Percentiles rank a stretch among this genome's conserved stretches.
Evolutionary conservation across 2,329 filamentous ascomycete genomes (phyloP).

Genomic region (Fusarium piperis): DNA sequence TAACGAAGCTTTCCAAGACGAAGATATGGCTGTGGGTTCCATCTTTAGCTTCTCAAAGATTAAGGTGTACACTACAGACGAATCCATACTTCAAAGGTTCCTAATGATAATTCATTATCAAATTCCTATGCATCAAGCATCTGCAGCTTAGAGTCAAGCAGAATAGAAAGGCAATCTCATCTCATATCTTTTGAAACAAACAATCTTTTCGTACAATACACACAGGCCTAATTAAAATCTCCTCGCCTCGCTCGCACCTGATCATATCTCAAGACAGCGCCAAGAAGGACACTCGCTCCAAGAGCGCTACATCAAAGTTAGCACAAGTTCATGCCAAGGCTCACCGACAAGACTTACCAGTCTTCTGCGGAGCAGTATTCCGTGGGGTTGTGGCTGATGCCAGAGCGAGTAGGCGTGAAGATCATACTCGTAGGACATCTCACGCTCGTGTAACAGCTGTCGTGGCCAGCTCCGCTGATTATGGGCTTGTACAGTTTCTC

Average conservation of each 20-base stretch:
- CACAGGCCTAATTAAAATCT: neutral
- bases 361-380: conserved; percentile 41
- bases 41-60: neutral
- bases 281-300: neutral
- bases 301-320: neutral
- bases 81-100: neutral
- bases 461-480: conserved; percentile 45
- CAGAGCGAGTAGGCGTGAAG: conserved; percentile 42
- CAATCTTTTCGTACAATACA: neutral
- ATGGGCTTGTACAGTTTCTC: conserved; percentile 36
- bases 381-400: conserved; percentile 39
- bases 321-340: neutral
- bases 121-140: neutral
- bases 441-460: conserved; percentile 43
- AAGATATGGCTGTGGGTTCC: neutral
- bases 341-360: conserved; percentile 11
- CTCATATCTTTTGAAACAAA: neutral
- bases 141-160: neutral
- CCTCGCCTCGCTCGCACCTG: neutral
- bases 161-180: neutral
- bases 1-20: neutral
- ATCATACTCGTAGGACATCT: conserved; percentile 45
- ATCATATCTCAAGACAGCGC: neutral
- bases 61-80: neutral
- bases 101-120: rapidly evolving